Percentiles rank a stretch among this genome's conserved stretches.
Conservation (phyloP, 176 grass and related monocot genomes). For the Raddia distichophylla region DNA sequence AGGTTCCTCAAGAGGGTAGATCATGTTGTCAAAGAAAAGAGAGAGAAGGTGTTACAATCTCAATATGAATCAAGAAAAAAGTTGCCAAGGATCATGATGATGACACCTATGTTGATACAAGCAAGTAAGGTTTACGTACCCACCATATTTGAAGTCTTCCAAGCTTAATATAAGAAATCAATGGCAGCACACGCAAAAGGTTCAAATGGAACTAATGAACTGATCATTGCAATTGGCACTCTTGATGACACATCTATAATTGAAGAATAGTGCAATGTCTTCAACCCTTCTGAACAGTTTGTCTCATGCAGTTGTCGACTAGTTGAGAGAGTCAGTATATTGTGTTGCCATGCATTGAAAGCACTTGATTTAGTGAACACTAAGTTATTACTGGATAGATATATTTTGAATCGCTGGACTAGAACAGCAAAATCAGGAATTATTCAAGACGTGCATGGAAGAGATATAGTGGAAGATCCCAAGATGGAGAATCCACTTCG, state of each 20-base stretch:
- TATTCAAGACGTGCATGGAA: constrained; percentile 7
- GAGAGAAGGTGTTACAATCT: too few relatives aligned
- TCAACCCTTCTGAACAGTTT: constrained; percentile 29
- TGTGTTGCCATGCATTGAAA: constrained; percentile 43
- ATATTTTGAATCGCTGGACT: background rate
- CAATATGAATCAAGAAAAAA: too few relatives aligned
- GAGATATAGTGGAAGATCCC: background rate
- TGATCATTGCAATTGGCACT: constrained; percentile 28
- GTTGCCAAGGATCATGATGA: too few relatives aligned
- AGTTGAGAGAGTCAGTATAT: constrained; percentile 41
- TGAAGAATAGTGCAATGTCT: constrained; percentile 29
- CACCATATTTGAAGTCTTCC: constrained; percentile 16
- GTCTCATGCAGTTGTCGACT: constrained; percentile 38
- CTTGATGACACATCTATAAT: background rate
- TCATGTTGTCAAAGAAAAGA: too few relatives aligned
- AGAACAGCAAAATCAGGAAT: background rate
- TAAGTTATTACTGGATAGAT: background rate
- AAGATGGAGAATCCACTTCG: background rate
- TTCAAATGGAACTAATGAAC: constrained; percentile 20
- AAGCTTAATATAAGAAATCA: constrained; percentile 28
- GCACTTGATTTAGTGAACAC: constrained; percentile 48
- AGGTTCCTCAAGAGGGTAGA: too few relatives aligned
- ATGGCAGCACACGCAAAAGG: constrained; percentile 31
- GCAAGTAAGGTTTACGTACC: constrained; percentile 39
- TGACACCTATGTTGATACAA: constrained; percentile 11